phyloP scores from a whole-genome alignment of 2,329 filamentous ascomycete species.

The Penicillium decumbens region DNA sequence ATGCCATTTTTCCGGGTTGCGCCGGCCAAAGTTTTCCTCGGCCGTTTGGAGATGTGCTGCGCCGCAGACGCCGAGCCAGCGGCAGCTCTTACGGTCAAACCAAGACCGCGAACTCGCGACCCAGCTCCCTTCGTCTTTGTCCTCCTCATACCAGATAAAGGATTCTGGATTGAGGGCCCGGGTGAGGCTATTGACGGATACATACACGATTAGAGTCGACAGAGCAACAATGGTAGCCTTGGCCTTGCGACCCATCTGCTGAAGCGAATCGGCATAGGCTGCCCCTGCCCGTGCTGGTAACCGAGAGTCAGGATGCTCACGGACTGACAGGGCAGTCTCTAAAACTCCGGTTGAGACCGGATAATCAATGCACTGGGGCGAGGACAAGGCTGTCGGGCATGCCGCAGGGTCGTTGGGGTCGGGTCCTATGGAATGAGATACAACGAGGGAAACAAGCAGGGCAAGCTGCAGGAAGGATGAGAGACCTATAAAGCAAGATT shows the following conservation, averaged over 20 bases:
- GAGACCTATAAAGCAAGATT: slow-evolving; percentile 12
- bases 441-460: slow-evolving; percentile 8
- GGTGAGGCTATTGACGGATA: slow-evolving; percentile 48
- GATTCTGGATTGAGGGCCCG: slow-evolving; percentile 59
- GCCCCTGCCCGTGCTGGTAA: slow-evolving; percentile 12
- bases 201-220: slow-evolving; percentile 41
- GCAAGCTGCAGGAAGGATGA: slow-evolving; percentile 10
- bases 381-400: slow-evolving; percentile 11
- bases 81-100: slow-evolving; percentile 70
- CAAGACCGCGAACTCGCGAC: slow-evolving; percentile 67
- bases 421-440: slow-evolving; percentile 13
- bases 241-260: slow-evolving; percentile 42
- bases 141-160: slow-evolving; percentile 57
- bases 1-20: slow-evolving; percentile 17
- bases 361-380: slow-evolving; percentile 16
- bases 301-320: slow-evolving; percentile 8
- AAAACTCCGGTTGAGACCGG: slow-evolving; percentile 8
- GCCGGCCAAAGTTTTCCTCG: slow-evolving; percentile 38
- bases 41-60: slow-evolving; percentile 65
- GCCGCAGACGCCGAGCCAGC: slow-evolving; percentile 75
- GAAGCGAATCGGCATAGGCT: slow-evolving; percentile 19
- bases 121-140: slow-evolving; percentile 62
- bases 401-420: not conserved
- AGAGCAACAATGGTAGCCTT: slow-evolving; percentile 40
- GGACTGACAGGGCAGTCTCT: slow-evolving; percentile 8